Evolutionary conservation across 2,329 filamentous ascomycete genomes (phyloP).

Genomic region (Diplodia mutila): DNA sequence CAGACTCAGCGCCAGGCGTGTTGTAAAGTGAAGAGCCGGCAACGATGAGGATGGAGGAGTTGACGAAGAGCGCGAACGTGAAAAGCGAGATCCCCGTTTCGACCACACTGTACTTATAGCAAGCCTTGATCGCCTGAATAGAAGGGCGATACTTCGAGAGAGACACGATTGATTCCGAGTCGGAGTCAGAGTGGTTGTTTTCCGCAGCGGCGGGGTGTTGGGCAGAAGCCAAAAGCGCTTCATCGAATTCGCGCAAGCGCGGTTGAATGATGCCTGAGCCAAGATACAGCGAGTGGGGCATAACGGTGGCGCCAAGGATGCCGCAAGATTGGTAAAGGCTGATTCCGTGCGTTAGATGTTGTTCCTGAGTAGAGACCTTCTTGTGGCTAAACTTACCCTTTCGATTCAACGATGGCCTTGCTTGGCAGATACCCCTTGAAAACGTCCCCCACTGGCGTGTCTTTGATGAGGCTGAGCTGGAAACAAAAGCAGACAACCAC

Average conservation of each 20-base stretch:
- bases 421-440: slow-evolving; percentile 61
- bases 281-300: slow-evolving; percentile 64
- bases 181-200: slow-evolving; percentile 29
- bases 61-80: slow-evolving; percentile 83
- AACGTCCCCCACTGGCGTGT: slow-evolving; percentile 55
- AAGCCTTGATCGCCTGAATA: slow-evolving; percentile 71
- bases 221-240: slow-evolving; percentile 21
- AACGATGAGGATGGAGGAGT: slow-evolving; percentile 80
- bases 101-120: slow-evolving; percentile 71
- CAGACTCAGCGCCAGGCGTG: slow-evolving; percentile 60
- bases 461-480: slow-evolving; percentile 57
- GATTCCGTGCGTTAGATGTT: slow-evolving; percentile 25
- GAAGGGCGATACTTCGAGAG: slow-evolving; percentile 71
- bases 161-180: slow-evolving; percentile 48
- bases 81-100: slow-evolving; percentile 75
- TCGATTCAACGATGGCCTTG: slow-evolving; percentile 54
- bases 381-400: slow-evolving; percentile 47
- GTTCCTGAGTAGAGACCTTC: background rate
- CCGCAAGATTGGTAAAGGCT: slow-evolving; percentile 68
- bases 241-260: slow-evolving; percentile 46
- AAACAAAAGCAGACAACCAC: slow-evolving; percentile 63
- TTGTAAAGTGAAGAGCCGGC: slow-evolving; percentile 70
- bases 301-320: slow-evolving; percentile 73
- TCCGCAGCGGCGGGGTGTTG: slow-evolving; percentile 20
- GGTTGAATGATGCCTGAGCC: slow-evolving; percentile 61